phyloP scores from a whole-genome alignment of 2,329 filamentous ascomycete genomes.

The Fusarium metavorans region DNA sequence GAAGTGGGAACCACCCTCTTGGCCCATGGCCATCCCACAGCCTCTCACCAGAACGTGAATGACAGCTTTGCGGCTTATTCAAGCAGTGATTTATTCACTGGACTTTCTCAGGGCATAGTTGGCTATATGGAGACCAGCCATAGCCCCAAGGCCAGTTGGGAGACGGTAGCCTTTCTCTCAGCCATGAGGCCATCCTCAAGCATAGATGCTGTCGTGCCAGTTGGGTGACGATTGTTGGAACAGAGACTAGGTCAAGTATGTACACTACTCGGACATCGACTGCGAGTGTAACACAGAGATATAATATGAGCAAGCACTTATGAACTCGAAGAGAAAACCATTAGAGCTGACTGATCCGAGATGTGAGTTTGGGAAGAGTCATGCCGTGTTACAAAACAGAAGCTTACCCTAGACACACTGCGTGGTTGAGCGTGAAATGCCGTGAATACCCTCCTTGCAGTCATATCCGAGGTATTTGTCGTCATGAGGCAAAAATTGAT shows the following conservation, averaged over 20 bases:
- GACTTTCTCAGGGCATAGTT: background rate
- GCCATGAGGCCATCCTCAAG: background rate
- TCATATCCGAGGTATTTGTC: background rate
- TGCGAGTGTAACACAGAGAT: background rate
- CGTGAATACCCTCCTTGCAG: background rate
- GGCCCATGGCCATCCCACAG: background rate
- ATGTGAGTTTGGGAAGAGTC: background rate
- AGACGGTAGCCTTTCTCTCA: background rate
- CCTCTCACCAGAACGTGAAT: background rate
- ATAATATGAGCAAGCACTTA: background rate
- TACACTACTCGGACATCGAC: background rate
- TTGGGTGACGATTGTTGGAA: background rate
- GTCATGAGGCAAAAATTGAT: background rate
- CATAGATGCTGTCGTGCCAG: background rate
- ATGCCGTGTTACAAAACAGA: background rate
- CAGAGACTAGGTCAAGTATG: background rate
- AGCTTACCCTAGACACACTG: background rate
- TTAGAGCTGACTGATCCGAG: background rate
- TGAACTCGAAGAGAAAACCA: background rate
- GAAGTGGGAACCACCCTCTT: background rate
- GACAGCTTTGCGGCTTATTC: background rate
- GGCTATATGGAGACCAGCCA: background rate
- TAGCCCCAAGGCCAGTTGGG: background rate
- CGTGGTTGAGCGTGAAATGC: background rate
- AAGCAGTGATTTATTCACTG: background rate